Evolutionary conservation across 805 yeast genomes (phyloP).

Genomic region (Wickerhamiella musiphila): DNA sequence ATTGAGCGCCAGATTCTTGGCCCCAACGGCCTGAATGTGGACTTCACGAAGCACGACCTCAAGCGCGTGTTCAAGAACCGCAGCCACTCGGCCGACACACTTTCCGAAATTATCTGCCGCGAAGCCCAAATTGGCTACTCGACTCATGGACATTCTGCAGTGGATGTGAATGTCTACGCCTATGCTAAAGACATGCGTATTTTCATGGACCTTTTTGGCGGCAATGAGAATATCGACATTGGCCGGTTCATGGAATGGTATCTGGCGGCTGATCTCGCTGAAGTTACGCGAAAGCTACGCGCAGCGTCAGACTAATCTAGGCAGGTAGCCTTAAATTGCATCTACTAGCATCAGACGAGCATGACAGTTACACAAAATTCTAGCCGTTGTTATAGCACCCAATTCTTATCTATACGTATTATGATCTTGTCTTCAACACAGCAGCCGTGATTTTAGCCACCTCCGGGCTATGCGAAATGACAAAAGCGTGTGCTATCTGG

Average conservation of each 20-base stretch:
- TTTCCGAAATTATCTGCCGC: constrained; percentile 57
- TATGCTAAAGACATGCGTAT: constrained; percentile 32
- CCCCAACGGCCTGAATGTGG: constrained; percentile 52
- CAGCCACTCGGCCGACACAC: constrained; percentile 26
- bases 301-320: too few species aligned
- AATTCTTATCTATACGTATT: too few species aligned
- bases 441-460: too few species aligned
- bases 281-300: constrained; percentile 17
- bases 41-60: constrained; percentile 40
- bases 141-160: constrained; percentile 92
- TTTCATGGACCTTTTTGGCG: constrained; percentile 29
- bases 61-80: constrained; percentile 24
- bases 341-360: too few species aligned
- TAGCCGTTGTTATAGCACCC: too few species aligned
- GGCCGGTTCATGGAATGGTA: constrained; percentile 51
- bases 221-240: constrained; percentile 73
- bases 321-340: too few species aligned
- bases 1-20: constrained; percentile 35
- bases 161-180: constrained; percentile 84
- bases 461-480: too few species aligned
- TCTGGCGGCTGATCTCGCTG: constrained; percentile 23
- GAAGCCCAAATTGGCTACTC: constrained; percentile 92
- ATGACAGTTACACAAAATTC: too few species aligned
- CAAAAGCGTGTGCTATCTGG: too few species aligned
- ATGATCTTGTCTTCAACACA: too few species aligned